Evolutionary conservation across 768 basidiomycete species (phyloP).

Genomic region (Mycena indigotica): DNA sequence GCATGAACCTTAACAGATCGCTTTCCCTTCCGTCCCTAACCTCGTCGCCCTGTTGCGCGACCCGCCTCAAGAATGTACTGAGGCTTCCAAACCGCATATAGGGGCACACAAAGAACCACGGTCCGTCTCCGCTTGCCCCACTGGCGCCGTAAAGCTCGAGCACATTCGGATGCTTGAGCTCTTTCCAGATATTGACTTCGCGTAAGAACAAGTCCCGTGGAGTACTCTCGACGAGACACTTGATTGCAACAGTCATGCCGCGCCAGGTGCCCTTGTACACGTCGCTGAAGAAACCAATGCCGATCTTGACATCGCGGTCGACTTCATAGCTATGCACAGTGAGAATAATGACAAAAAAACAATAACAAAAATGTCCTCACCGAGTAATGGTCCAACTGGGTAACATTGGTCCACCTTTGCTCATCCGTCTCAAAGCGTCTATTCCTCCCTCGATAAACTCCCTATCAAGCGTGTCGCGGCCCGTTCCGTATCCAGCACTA

Average conservation of each 20-base stretch:
- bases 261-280: slow-evolving; percentile 79
- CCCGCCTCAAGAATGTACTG: slow-evolving; percentile 28
- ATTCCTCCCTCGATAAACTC: slow-evolving; percentile 76
- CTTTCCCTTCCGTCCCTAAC: slow-evolving; percentile 33
- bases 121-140: slow-evolving; percentile 65
- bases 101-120: slow-evolving; percentile 81
- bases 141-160: slow-evolving; percentile 81
- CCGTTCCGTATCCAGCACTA: neutral
- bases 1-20: slow-evolving; percentile 61
- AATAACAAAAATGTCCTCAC: slow-evolving; percentile 34
- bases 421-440: slow-evolving; percentile 69
- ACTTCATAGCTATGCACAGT: slow-evolving; percentile 62
- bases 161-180: slow-evolving; percentile 68
- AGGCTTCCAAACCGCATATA: slow-evolving; percentile 70
- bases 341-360: neutral
- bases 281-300: slow-evolving; percentile 76
- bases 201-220: slow-evolving; percentile 66
- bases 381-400: slow-evolving; percentile 80
- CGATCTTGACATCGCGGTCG: slow-evolving; percentile 67
- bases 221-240: slow-evolving; percentile 63
- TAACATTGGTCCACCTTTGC: slow-evolving; percentile 44
- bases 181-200: slow-evolving; percentile 74
- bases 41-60: slow-evolving; percentile 29
- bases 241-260: slow-evolving; percentile 66
- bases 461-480: slow-evolving; percentile 56